Conservation (phyloP, 192 early-diverging fungal species). For the Geranomyces michiganensis region DNA sequence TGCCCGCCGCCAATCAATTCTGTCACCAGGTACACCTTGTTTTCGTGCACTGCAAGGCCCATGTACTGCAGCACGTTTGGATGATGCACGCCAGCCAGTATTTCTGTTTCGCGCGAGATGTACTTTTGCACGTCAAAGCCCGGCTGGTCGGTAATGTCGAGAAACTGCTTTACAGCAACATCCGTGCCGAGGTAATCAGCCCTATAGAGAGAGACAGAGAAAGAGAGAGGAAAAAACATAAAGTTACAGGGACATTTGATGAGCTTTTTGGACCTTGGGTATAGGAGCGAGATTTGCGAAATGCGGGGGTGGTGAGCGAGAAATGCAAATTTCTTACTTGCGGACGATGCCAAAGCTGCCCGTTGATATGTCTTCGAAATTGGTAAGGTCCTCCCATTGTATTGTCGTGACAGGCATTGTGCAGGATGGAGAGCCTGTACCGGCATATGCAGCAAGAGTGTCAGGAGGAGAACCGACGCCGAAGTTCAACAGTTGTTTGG, state of each 20-base stretch:
- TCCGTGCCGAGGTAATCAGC: conserved; percentile 41
- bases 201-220: background rate
- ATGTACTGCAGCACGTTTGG: conserved; percentile 56
- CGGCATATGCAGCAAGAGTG: no score
- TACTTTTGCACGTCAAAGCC: conserved; percentile 47
- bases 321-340: background rate
- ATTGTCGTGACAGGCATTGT: background rate
- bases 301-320: background rate
- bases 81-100: conserved; percentile 43
- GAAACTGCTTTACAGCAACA: conserved; percentile 51
- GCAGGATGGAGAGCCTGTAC: no score
- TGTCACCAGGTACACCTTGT: conserved; percentile 47
- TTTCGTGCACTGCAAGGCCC: conserved; percentile 41
- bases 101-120: conserved; percentile 47
- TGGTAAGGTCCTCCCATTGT: background rate
- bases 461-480: no score
- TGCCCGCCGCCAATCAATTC: conserved; percentile 50
- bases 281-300: background rate
- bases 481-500: no score
- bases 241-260: background rate
- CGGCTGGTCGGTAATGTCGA: conserved; percentile 42
- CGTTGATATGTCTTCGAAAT: conserved; percentile 9
- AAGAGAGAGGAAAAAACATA: no score
- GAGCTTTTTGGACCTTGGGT: background rate
- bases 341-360: conserved; percentile 15